Percentiles rank a stretch among this genome's conserved stretches.
These are phyloP conservation scores for Mortierella sp. DNA, from an alignment of 371 early-diverging fungal species.

Conservation along the genomic window DNA sequence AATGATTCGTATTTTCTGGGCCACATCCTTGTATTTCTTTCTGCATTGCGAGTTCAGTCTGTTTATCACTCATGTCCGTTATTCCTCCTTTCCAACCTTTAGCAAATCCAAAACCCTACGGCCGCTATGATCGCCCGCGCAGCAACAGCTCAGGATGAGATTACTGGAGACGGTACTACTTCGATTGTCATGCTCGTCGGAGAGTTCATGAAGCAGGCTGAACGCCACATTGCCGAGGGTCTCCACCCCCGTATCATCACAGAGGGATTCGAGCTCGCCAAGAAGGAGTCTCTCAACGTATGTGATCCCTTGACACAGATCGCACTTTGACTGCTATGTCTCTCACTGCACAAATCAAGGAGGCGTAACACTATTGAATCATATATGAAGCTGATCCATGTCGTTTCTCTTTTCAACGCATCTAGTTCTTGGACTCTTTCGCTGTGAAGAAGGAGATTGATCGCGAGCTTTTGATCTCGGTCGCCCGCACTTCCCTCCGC, in stretches of 20 bases:
- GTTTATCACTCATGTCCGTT: neutral
- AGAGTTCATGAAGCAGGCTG: constrained; percentile 97
- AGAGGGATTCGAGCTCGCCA: constrained; percentile 97
- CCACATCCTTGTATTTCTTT: neutral
- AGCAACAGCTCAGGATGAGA: constrained; percentile 98
- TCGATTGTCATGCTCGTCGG: constrained; percentile 97
- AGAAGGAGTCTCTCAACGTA: constrained; percentile 92
- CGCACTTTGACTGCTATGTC: neutral
- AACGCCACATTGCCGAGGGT: constrained; percentile 97
- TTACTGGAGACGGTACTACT: constrained; percentile 99
- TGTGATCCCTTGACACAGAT: neutral
- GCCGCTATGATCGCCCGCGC: constrained; percentile 99
- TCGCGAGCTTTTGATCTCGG: constrained; percentile 91
- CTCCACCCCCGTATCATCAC: constrained; percentile 97
- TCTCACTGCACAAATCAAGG: neutral
- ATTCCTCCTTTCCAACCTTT: neutral
- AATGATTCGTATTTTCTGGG: neutral
- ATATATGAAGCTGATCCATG: neutral
- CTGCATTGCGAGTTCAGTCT: neutral
- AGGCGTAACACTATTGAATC: neutral
- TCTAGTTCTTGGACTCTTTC: constrained; percentile 90
- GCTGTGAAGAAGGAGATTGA: constrained; percentile 83
- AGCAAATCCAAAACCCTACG: constrained; percentile 99
- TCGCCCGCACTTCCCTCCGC: constrained; percentile 95
- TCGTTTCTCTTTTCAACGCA: neutral